A percentile compares a stretch with the other conserved stretches of the same genome.
Evolutionary conservation across 2,329 filamentous ascomycete genomes (phyloP).

Genomic region (Clarireedia monteithiana): DNA sequence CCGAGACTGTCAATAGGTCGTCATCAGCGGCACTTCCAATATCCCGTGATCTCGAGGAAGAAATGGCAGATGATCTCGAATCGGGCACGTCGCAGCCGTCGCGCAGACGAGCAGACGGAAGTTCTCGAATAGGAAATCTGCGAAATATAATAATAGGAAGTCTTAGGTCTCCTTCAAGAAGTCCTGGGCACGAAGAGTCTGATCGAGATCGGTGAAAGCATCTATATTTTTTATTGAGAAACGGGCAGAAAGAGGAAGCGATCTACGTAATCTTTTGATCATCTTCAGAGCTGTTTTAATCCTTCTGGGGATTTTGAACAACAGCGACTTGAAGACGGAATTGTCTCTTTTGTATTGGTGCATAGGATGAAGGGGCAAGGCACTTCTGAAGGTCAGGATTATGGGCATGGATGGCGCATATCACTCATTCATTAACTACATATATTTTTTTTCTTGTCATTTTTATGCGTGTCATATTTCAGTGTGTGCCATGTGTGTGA

Average conservation of each 20-base stretch:
- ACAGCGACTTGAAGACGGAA: not conserved
- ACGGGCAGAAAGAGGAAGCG: not conserved
- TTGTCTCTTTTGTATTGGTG: conserved; percentile 15
- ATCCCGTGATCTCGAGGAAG: conserved; percentile 9
- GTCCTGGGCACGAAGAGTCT: conserved; percentile 18
- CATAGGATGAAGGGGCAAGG: conserved; percentile 12
- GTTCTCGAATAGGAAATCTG: not conserved
- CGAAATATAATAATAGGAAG: conserved; percentile 11
- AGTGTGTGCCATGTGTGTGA: not conserved
- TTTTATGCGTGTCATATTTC: not conserved
- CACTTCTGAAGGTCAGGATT: conserved; percentile 3
- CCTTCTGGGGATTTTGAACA: not conserved
- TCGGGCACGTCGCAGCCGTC: conserved; percentile 18
- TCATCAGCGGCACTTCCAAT: conserved; percentile 35
- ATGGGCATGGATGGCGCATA: conserved; percentile 24
- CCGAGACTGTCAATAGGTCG: conserved; percentile 37
- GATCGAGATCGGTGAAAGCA: conserved; percentile 20
- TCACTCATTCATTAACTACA: conserved; percentile 18
- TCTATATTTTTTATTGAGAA: not conserved
- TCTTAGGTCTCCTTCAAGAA: conserved; percentile 19
- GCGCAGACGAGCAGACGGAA: conserved; percentile 4
- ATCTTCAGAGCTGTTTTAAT: not conserved
- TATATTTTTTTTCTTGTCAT: conserved; percentile 3
- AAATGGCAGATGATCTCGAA: conserved; percentile 20
- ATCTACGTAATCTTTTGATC: conserved; percentile 7